Percentiles rank a stretch among this genome's conserved stretches.
Conservation (phyloP, 257 asterid species). For the Capsicum chinense region DNA sequence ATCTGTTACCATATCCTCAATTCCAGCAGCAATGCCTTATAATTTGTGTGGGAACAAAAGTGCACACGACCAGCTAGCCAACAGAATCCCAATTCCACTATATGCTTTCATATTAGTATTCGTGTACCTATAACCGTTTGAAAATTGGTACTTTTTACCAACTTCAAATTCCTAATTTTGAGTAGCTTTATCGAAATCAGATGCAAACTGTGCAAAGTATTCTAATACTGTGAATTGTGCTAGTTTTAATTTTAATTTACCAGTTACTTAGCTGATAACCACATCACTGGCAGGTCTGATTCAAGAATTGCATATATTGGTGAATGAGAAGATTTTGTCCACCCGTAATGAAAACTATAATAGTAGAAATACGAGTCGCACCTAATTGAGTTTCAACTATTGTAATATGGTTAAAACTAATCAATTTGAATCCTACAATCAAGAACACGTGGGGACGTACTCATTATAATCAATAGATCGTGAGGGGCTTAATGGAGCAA, state of each 20-base stretch:
- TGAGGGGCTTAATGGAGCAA: background rate
- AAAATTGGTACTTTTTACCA: background rate
- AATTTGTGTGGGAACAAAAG: background rate
- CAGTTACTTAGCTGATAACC: background rate
- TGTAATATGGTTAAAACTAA: background rate
- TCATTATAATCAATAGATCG: background rate
- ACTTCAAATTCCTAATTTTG: background rate
- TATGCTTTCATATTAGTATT: background rate
- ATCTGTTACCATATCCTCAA: conserved; percentile 15
- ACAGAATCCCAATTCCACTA: conserved; percentile 16
- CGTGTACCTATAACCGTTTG: background rate
- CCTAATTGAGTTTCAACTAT: background rate
- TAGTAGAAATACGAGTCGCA: background rate
- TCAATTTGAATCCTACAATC: background rate
- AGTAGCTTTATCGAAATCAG: background rate
- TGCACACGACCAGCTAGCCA: conserved; percentile 15
- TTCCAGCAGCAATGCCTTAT: background rate
- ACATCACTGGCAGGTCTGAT: background rate
- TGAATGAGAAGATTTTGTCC: background rate
- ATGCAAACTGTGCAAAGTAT: background rate
- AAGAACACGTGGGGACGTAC: no score
- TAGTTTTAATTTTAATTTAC: no score
- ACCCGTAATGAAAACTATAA: background rate
- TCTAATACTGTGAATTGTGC: background rate
- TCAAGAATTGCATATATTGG: background rate